Base-by-base conservation (phyloP, 2,329 filamentous ascomycete genomes). In the Lachnellula willkommii region DNA sequence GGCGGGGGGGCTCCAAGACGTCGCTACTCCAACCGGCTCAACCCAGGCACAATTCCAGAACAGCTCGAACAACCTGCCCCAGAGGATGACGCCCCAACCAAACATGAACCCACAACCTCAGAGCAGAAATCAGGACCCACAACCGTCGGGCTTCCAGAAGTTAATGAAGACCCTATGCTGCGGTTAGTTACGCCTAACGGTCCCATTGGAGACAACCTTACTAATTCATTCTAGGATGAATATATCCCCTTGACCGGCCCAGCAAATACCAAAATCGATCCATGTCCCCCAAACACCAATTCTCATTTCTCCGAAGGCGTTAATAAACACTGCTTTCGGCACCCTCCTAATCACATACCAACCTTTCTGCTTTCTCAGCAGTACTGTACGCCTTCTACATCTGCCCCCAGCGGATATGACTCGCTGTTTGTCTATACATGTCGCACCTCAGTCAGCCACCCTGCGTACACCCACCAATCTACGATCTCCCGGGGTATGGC, bases 21-120 rank as follows among this genome's bases (percentile, higher is more conserved):
- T 88, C 72, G 83, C 84, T 69, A 93, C 92, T 63, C 89, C 91
- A 66, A 87, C 92, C 70, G 90, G 88, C 67, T 96, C 90, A 70
- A 96, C 90, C 62, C 90, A 95, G 74, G 93, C 93, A 64, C 93
- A 96, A 72, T 96, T 96, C 80, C 91, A 95, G 77, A 93, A 90
- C 80, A 96, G 90, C 77, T 89, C 88, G 69, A 89, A 90, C 72
- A 94, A 96, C 73, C 81, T 95, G 63, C 82, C 88, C 50, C 78
- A 85, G 64, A 78, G 80, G 62, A 80, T 82, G 69, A 81, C 80
- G 59, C 77, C 80, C 59, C 83, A 85, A 69, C 77, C 79, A 56
- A 81, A 79, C 57, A 77, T 84, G 76, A 80, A 77, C 59, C 77
- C 79, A 63, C 80, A 81, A 69, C 75, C 79, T 68, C 75, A 74